Base-by-base conservation (phyloP, 768 basidiomycete genomes). In the Boletus pseudo-olivaceus region DNA sequence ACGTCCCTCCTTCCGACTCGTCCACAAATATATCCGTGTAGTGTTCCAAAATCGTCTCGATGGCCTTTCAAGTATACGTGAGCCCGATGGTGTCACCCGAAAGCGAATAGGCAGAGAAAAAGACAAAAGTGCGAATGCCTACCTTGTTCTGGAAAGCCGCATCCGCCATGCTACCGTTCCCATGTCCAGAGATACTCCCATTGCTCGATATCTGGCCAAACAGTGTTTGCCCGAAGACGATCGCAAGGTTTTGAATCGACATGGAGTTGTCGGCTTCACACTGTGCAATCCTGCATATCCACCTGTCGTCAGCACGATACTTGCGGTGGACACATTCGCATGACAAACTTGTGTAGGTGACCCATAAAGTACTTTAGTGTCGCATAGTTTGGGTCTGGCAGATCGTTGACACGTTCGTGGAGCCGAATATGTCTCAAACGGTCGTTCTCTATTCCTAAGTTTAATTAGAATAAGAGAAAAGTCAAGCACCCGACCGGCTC, bases 351-450 rank as follows among this genome's bases (percentile, higher is more conserved):
- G 73, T 98, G 81, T 57, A 99, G 76, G 73, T 99, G 97, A 12
- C 91, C 93, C 78, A 99, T 78, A 71, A 98, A 89, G 70, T 82
- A 97, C 68, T 98, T 98, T 47, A 98, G 78, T 1, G 96, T 96
- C 2, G 97, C 92, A 65, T 99, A 99, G 71, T 98, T 98, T n/a
- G 97, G 83, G 73, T 99, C 97, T 12, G 97, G 96, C 49, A 99
- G 79, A 60, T 98, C 96, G 64, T 99, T 99, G 43, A 99, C 94
- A 43, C 94, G 85, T 67, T 98, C 97, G 65, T 99, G 97, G 49
- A 98, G 75, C 47, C 95, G 84, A 59, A 99, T 98, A 64, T 98
- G 96, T 55, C 96, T 83, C 60, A 98, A 75, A 47, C 96, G 84
- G 61, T 97, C 95, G 65, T 96, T 97, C 51, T 98, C 97, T 58